phyloP scores from a whole-genome alignment of 169 alveolate genomes.

The Ophryocystis elektroscirrha region DNA sequence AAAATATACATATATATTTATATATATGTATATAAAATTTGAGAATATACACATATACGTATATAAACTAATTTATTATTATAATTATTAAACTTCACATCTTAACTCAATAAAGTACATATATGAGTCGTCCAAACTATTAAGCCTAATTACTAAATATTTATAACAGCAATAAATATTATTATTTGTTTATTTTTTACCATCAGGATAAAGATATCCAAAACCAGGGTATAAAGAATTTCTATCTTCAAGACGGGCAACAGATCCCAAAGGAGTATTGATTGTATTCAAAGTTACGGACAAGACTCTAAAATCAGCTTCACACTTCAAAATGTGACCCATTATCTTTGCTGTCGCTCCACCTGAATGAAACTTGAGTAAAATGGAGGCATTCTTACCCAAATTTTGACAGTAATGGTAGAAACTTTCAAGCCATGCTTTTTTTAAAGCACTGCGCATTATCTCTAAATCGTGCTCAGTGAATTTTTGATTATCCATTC shows the following conservation, averaged over 20 bases:
- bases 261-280: slow-evolving; percentile 6
- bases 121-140: too few species aligned
- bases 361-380: too few species aligned
- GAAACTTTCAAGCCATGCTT: slow-evolving; percentile 82
- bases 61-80: background rate
- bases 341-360: slow-evolving; percentile 55
- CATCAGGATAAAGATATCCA: slow-evolving; percentile 68
- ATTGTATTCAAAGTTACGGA: slow-evolving; percentile 27
- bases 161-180: too few species aligned
- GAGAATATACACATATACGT: background rate
- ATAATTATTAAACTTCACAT: background rate
- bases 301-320: slow-evolving; percentile 27
- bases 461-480: slow-evolving; percentile 44
- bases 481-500: slow-evolving; percentile 3
- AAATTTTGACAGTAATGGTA: slow-evolving; percentile 56
- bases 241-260: slow-evolving; percentile 41
- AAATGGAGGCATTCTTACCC: too few species aligned
- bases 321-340: slow-evolving; percentile 50
- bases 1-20: background rate
- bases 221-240: slow-evolving; percentile 54
- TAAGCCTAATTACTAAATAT: too few species aligned
- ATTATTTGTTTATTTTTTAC: background rate
- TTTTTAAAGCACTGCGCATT: slow-evolving; percentile 64
- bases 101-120: background rate
- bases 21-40: background rate